phyloP scores from a whole-genome alignment of 306 rosid species.

The Cicer chorassanicum region DNA sequence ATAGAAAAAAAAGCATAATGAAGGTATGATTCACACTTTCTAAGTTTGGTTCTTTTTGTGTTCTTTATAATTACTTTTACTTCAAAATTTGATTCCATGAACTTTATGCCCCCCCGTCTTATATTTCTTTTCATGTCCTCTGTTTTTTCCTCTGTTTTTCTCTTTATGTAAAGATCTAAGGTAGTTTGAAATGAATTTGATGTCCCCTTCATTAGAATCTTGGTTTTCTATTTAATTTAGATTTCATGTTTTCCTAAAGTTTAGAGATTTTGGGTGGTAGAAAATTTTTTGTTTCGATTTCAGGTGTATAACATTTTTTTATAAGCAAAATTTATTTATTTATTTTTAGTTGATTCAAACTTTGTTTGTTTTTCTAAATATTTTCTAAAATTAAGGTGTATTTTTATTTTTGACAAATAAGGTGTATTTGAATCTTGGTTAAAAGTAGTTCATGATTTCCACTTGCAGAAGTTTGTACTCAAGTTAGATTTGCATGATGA shows the following conservation, averaged over 20 bases:
- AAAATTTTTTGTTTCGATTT: slow-evolving; percentile 26
- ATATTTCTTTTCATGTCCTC: background rate
- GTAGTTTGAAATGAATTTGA: slow-evolving; percentile 37
- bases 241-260: slow-evolving; percentile 22
- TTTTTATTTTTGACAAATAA: background rate
- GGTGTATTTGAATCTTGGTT: slow-evolving; percentile 36
- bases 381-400: background rate
- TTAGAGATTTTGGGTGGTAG: slow-evolving; percentile 20
- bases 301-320: background rate
- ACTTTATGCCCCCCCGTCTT: slow-evolving; percentile 31
- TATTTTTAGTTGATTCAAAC: slow-evolving; percentile 27
- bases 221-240: slow-evolving; percentile 25
- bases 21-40: slow-evolving; percentile 64
- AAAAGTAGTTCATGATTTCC: slow-evolving; percentile 45
- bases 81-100: slow-evolving; percentile 24
- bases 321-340: background rate
- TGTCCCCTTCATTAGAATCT: slow-evolving; percentile 29
- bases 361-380: slow-evolving; percentile 13
- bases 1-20: slow-evolving; percentile 47
- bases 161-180: slow-evolving; percentile 43
- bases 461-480: slow-evolving; percentile 75
- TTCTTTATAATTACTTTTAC: background rate
- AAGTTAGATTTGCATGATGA: slow-evolving; percentile 77
- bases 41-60: slow-evolving; percentile 20
- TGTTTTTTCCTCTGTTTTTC: slow-evolving; percentile 10